These are phyloP conservation scores for Alternaria infectoria DNA, from an alignment of 2,329 filamentous ascomycete genomes.

Conservation along the genomic window DNA sequence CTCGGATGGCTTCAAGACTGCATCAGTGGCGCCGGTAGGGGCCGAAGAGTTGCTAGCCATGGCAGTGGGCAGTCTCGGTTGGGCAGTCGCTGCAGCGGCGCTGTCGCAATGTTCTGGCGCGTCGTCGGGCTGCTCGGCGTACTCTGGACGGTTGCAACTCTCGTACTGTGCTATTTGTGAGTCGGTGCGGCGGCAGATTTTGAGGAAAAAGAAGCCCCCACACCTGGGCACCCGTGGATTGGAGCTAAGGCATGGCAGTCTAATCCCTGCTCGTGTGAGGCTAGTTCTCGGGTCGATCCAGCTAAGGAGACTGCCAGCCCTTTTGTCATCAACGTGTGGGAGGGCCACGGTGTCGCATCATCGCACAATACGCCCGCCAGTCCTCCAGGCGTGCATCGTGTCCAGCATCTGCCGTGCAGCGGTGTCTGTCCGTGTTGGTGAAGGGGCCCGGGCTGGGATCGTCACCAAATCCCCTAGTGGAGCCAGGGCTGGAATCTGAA, in stretches of 20 bases:
- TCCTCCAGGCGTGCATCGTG: background rate
- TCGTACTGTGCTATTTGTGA: constrained; percentile 3
- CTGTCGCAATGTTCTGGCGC: background rate
- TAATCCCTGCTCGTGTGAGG: constrained; percentile 6
- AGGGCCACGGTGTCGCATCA: background rate
- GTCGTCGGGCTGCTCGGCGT: background rate
- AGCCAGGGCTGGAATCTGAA: constrained; percentile 20
- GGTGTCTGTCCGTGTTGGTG: background rate
- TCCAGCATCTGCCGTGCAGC: background rate
- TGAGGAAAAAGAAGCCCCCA: constrained; percentile 15
- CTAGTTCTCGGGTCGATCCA: constrained; percentile 19
- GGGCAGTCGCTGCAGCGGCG: constrained; percentile 3
- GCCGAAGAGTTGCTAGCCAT: constrained; percentile 34
- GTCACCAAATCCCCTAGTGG: constrained; percentile 8
- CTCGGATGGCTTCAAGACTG: constrained; percentile 83
- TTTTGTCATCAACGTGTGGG: background rate
- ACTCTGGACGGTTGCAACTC: background rate
- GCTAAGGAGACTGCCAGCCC: constrained; percentile 1
- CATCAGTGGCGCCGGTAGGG: constrained; percentile 65
- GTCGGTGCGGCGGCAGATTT: constrained; percentile 18
- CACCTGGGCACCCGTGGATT: constrained; percentile 11
- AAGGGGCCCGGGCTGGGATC: background rate
- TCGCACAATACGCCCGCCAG: background rate
- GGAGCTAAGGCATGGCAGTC: constrained; percentile 11
- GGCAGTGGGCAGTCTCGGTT: background rate